Conservation (phyloP, 2,329 filamentous ascomycete species). For the Ophiosphaerella herpotricha region DNA sequence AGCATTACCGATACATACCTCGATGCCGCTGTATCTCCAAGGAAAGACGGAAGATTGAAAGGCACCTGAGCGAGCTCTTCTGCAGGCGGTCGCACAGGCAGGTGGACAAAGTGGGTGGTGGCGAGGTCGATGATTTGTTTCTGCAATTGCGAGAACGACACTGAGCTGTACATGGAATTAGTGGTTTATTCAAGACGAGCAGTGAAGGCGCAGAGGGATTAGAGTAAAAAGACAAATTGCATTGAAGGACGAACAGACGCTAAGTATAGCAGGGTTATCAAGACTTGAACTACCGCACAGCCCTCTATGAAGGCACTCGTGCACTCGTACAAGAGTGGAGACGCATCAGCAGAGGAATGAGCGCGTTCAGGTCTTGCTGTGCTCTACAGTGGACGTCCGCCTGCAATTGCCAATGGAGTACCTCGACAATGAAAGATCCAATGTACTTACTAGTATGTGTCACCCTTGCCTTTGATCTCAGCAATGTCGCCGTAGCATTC, state of each 20-base stretch:
- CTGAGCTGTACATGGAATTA: conserved; percentile 46
- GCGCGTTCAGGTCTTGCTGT: neutral
- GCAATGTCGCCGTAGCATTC: conserved; percentile 49
- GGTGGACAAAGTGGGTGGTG: conserved; percentile 57
- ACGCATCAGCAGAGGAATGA: neutral
- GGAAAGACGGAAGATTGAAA: conserved; percentile 58
- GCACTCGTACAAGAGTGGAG: neutral
- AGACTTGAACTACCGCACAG: conserved; percentile 7
- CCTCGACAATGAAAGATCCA: conserved; percentile 22
- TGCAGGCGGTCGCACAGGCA: conserved; percentile 56
- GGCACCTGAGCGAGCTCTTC: conserved; percentile 59
- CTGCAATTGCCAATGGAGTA: conserved; percentile 1
- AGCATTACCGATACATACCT: conserved; percentile 28
- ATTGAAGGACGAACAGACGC: conserved; percentile 22
- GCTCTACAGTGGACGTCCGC: neutral
- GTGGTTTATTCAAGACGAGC: neutral
- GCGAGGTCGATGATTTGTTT: conserved; percentile 58
- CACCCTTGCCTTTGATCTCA: conserved; percentile 51
- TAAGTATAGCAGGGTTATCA: conserved; percentile 5
- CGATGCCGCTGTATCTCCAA: conserved; percentile 58
- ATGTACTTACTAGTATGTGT: conserved; percentile 52
- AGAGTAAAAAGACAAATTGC: conserved; percentile 24
- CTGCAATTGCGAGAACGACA: conserved; percentile 58
- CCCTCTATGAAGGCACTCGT: neutral
- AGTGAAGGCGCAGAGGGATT: conserved; percentile 2